A percentile compares a stretch with the other conserved stretches of the same genome.
Conservation (phyloP, 2,329 filamentous ascomycete genomes). For the Neonectria sp. region DNA sequence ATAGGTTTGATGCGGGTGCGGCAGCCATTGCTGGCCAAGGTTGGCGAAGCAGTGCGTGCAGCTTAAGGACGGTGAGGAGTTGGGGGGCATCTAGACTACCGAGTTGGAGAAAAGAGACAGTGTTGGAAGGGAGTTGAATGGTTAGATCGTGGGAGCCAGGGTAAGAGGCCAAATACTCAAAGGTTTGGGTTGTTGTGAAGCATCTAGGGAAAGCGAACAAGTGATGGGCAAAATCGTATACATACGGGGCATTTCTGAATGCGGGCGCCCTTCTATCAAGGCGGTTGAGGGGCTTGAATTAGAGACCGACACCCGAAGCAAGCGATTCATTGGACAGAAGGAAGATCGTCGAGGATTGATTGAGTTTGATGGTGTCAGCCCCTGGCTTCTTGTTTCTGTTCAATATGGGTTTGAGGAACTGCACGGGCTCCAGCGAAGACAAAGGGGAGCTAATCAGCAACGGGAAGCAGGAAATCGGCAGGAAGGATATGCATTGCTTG, state of each 20-base stretch:
- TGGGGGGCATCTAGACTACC: neutral
- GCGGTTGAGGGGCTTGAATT: conserved; percentile 17
- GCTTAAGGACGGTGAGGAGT: neutral
- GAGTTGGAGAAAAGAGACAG: conserved; percentile 4
- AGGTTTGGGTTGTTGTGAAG: neutral
- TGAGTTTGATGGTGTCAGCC: conserved; percentile 27
- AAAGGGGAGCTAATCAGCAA: neutral
- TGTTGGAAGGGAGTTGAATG: neutral
- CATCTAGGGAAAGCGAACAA: neutral
- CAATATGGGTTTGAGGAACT: conserved; percentile 4
- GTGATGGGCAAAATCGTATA: neutral
- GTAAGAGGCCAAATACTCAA: conserved; percentile 1
- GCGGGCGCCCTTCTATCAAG: conserved; percentile 11
- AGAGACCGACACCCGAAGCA: conserved; percentile 8
- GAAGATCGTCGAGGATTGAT: conserved; percentile 19
- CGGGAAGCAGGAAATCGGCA: neutral
- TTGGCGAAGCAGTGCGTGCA: conserved; percentile 8
- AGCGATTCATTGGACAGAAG: conserved; percentile 20
- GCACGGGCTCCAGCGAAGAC: conserved; percentile 5
- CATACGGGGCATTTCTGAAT: neutral
- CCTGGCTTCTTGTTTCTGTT: conserved; percentile 15
- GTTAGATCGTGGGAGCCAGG: neutral
- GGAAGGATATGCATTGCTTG: neutral
- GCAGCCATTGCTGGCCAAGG: conserved; percentile 5
- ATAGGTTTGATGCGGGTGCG: conserved; percentile 21